These are phyloP conservation scores for Entomortierella beljakovae DNA, from an alignment of 192 early-diverging fungal species.

Conservation along the genomic window DNA sequence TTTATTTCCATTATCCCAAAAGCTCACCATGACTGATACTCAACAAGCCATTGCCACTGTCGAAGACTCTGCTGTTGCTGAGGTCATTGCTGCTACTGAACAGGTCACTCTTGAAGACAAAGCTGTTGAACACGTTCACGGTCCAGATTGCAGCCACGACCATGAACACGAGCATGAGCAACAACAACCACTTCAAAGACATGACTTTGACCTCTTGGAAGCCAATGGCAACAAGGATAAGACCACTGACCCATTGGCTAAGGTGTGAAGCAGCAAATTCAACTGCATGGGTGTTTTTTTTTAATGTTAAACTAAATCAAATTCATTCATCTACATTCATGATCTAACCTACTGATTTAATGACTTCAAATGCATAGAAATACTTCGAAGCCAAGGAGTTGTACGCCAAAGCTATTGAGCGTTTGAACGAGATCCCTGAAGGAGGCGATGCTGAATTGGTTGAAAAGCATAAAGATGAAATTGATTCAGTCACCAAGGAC, in stretches of 20 bases:
- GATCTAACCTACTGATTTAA: slow-evolving; percentile 2
- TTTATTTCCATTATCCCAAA: not conserved
- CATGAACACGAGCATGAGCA: slow-evolving; percentile 35
- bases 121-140: slow-evolving; percentile 41
- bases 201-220: slow-evolving; percentile 63
- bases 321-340: not conserved
- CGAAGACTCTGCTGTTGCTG: slow-evolving; percentile 17
- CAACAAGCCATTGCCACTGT: slow-evolving; percentile 21
- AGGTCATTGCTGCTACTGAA: slow-evolving; percentile 19
- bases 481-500: slow-evolving; percentile 62
- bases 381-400: slow-evolving; percentile 69
- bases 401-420: slow-evolving; percentile 62
- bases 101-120: slow-evolving; percentile 35
- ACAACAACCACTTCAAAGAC: slow-evolving; percentile 20
- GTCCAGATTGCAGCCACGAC: slow-evolving; percentile 50
- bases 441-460: slow-evolving; percentile 60
- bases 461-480: slow-evolving; percentile 61
- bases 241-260: slow-evolving; percentile 61
- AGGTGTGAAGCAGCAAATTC: slow-evolving; percentile 14
- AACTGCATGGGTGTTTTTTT: not conserved
- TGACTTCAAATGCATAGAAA: slow-evolving; percentile 28
- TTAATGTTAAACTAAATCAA: not conserved
- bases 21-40: slow-evolving; percentile 45
- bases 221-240: slow-evolving; percentile 55
- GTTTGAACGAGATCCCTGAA: slow-evolving; percentile 62